A percentile compares a stretch with the other conserved stretches of the same genome.
Evolutionary conservation across 352 stramenopile genomes (phyloP).

Genomic region (Ochromonadaceae sp.): DNA sequence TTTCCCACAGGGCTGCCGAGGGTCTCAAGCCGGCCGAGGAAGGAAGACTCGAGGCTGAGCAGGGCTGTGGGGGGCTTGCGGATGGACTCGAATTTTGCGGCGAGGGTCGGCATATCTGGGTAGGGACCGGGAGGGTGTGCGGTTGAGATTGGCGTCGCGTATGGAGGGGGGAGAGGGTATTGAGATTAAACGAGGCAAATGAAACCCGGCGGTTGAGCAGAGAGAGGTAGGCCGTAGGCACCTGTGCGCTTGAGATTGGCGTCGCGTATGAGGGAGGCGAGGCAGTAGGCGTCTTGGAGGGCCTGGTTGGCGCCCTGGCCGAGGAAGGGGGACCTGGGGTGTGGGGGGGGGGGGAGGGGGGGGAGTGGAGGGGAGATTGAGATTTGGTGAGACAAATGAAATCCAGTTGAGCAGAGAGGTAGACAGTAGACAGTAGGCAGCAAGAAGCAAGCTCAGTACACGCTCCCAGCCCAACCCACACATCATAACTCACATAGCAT

Average conservation of each 20-base stretch:
- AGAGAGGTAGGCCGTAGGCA: not conserved
- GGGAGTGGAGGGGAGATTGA: not conserved
- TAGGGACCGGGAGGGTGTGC: too few species aligned
- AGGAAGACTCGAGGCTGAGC: not conserved
- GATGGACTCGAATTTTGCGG: not conserved
- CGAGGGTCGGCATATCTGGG: not conserved
- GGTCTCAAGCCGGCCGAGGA: not conserved
- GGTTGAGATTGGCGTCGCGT: not conserved
- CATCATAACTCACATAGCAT: conserved; percentile 37
- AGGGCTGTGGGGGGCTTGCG: not conserved
- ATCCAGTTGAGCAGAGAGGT: too few species aligned
- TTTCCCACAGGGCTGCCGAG: not conserved
- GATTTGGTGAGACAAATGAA: too few species aligned
- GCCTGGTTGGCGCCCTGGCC: conserved; percentile 56
- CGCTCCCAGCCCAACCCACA: not conserved
- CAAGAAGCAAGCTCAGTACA: too few species aligned
- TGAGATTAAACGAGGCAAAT: not conserved
- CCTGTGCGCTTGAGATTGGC: not conserved
- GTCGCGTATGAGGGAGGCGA: not conserved
- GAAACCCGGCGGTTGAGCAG: not conserved
- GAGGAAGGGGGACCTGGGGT: conserved; percentile 41
- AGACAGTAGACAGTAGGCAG: too few species aligned
- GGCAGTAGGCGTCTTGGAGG: conserved; percentile 34
- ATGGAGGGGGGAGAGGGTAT: not conserved
- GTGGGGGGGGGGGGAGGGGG: not conserved